Evolutionary conservation across 2,329 filamentous ascomycete genomes (phyloP).

Genomic region (Diaporthe citriasiana): DNA sequence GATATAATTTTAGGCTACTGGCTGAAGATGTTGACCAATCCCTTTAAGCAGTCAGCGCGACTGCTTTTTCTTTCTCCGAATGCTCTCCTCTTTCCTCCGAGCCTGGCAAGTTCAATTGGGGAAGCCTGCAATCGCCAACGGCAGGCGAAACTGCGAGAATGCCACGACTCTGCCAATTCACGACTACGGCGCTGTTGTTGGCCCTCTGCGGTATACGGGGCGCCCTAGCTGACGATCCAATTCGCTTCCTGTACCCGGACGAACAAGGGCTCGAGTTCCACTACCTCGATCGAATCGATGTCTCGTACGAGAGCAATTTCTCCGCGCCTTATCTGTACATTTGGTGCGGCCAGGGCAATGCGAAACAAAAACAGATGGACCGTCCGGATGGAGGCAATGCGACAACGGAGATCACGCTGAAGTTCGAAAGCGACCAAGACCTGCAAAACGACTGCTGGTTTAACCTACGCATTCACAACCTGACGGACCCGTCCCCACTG

Average conservation of each 20-base stretch:
- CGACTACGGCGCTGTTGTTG: neutral
- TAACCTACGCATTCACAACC: neutral
- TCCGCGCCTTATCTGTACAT: conserved; percentile 5
- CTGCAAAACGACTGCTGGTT: neutral
- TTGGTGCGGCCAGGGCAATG: conserved; percentile 10
- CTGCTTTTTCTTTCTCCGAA: no score
- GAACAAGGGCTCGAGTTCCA: neutral
- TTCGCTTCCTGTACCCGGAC: conserved; percentile 2
- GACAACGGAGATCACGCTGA: conserved; percentile 5
- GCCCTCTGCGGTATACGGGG: neutral
- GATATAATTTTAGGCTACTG: conserved; percentile 2
- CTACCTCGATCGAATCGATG: neutral
- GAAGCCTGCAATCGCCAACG: neutral
- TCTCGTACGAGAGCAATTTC: conserved; percentile 14
- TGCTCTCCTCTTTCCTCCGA: neutral
- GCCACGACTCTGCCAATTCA: neutral
- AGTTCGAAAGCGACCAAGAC: neutral
- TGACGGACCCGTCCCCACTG: neutral
- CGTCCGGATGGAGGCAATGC: neutral
- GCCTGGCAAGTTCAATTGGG: neutral
- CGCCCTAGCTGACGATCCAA: neutral
- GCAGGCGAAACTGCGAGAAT: neutral
- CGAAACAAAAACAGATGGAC: neutral
- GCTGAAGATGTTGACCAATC: neutral
- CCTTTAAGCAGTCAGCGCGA: neutral